Base-by-base conservation (phyloP, 352 stramenopile genomes). In the Phytophthora meadii region DNA sequence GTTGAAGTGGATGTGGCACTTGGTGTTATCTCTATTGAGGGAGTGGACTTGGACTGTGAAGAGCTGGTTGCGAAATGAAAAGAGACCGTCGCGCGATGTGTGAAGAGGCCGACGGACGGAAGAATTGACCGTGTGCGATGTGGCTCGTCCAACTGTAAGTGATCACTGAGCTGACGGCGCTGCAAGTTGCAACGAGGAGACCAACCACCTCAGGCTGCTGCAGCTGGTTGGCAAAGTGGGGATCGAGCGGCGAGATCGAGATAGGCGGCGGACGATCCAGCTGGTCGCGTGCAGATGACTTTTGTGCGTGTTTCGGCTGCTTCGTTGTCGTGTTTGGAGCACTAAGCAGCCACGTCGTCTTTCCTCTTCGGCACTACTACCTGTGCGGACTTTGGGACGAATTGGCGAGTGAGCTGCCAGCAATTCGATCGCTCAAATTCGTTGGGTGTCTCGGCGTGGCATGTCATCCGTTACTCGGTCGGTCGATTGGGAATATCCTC, bases 141-240 rank as follows among this genome's bases (percentile, higher is more conserved):
- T 50, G 54, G 28, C 50, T 67, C 53, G 58, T 73, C 58, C 65
- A 65, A 73, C 51, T 61, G 52, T 34, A 34, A 34, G 30, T 34
- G 30, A 34, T 34, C 5, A 34, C 6, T 68, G 27, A 51, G 24
- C 24, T 15, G 40, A 32, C 47, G 50, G 27, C 22, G 36, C 15
- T 24, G 39, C 34, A 22, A 40, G 19, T 48, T 64, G 49, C 59
- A 51, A 36, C 48, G 15, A 54, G 46, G 17, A 55, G 22, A 54
- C 39, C 25, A 49, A 55, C 36, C 25, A 47, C 37, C 54, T 40
- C 24, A 68, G 42, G 27, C 45, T 47, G 32, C 41, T 66, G 37
- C 56, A 67, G 48, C 44, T 60, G 47, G 45, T 55, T 60, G 30
- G 36, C 19, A 28, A 50, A 41, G 30, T 30, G 22, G 44, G 51